Conservation (phyloP, 2,329 filamentous ascomycete species). For the Grosmannia clavigera region DNA sequence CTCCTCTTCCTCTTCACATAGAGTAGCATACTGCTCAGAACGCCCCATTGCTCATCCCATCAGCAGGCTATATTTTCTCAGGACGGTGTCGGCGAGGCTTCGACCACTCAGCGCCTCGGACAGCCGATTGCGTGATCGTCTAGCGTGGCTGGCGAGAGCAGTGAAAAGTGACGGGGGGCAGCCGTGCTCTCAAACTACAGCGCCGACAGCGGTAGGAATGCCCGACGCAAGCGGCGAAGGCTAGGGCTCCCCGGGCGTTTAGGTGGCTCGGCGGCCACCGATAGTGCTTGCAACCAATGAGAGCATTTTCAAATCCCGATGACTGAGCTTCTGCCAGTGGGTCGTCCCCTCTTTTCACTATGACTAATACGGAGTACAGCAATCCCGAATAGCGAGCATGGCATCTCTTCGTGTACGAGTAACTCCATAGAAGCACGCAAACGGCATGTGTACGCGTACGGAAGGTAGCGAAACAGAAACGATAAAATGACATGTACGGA, state of each 20-base stretch:
- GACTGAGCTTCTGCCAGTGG: neutral
- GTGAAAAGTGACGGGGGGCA: neutral
- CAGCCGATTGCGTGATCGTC: constrained; percentile 22
- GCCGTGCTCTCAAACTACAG: neutral
- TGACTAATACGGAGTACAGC: neutral
- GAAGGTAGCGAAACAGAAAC: too few species aligned
- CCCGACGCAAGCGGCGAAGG: neutral
- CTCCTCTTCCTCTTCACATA: neutral
- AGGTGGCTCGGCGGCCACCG: neutral
- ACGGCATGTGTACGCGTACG: too few species aligned
- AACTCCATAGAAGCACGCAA: neutral
- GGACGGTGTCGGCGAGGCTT: neutral
- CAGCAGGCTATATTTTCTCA: neutral
- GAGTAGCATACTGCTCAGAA: neutral
- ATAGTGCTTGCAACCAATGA: neutral
- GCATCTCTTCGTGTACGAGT: neutral
- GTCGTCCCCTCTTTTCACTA: neutral
- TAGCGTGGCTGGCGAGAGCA: constrained; percentile 14
- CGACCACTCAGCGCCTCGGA: constrained; percentile 6
- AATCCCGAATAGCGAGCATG: constrained; percentile 3
- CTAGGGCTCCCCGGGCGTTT: neutral
- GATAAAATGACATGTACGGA: too few species aligned
- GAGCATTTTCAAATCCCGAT: constrained; percentile 4
- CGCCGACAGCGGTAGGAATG: neutral
- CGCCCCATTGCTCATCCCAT: neutral